A percentile compares a stretch with the other conserved stretches of the same genome.
Conservation (phyloP, 1,284 basidiomycete genomes). For the Ustilago cynodontis region DNA sequence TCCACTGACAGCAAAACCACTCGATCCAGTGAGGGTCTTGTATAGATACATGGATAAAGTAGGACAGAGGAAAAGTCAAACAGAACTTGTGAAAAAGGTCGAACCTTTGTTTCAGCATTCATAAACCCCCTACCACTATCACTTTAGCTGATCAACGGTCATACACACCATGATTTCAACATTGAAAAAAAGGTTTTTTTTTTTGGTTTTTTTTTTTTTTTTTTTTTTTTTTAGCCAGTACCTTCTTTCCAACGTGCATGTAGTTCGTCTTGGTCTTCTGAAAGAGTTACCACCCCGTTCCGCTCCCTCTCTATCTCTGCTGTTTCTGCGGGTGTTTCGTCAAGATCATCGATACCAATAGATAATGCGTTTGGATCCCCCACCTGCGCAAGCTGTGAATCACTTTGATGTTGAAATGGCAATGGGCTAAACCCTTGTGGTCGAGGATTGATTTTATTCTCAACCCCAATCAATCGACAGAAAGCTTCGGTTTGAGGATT, state of each 20-base stretch:
- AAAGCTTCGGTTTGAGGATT: conserved; percentile 93
- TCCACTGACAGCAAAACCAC: not conserved
- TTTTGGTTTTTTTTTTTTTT: too few species aligned
- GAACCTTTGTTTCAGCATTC: conserved; percentile 38
- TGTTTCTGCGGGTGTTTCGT: not conserved
- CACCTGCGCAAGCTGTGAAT: not conserved
- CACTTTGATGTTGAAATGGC: not conserved
- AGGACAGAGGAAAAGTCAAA: conserved; percentile 5
- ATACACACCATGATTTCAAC: too few species aligned
- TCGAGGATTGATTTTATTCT: conserved; percentile 73
- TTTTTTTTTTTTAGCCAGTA: conserved; percentile 46
- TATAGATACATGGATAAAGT: conserved; percentile 31
- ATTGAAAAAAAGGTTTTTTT: too few species aligned
- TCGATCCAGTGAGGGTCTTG: conserved; percentile 24
- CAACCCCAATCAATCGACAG: conserved; percentile 81
- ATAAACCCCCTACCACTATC: not conserved
- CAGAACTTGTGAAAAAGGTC: conserved; percentile 18
- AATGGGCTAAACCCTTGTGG: not conserved
- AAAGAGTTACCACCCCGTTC: conserved; percentile 11
- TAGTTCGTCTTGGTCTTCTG: conserved; percentile 43
- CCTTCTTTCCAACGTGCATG: conserved; percentile 54
- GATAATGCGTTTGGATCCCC: conserved; percentile 39
- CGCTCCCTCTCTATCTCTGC: not conserved
- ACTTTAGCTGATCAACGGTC: too few species aligned
- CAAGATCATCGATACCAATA: conserved; percentile 43